Evolutionary conservation across 768 basidiomycete species (phyloP), one percentile per base, ranked within the genome.

Genomic region (Cyclocybe cylindracea): DNA sequence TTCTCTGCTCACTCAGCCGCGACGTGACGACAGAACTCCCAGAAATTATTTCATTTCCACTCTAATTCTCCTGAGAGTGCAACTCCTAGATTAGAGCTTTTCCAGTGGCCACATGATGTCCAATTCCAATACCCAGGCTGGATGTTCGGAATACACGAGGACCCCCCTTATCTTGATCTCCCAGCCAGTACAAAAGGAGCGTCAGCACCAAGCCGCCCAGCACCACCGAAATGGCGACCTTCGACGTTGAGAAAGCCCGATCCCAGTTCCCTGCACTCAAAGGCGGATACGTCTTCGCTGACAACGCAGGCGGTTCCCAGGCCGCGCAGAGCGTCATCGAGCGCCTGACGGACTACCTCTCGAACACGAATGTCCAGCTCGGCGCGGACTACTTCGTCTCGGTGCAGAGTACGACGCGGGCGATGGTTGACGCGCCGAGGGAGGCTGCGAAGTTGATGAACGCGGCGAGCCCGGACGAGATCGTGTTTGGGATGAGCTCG

Each of bases 221-320:
- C 24, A 24, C 24, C 5, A 24, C 5, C 24, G 24, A 24, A 24
- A 42, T 16, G 41, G 19, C 67, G 16, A 46, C 53, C 34, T 61
- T 85, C 58, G 78, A 84, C 66, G 70, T 86, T 19, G 59, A 65
- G 13, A 67, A 70, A 58, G 83, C 77, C 39, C 81, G 86, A 47
- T 72, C 78, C 31, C 77, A 78, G 35, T 90, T 91, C 63, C 89
- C 87, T 3, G 68, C 84, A 3, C 70, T 91, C 24, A 64, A 71
- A 31, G 69, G 74, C 1, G 83, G 82, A 1, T 89, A 76, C 59
- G 77, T 88, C 54, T 90, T 80, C 59, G 89, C 76, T 2, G 89
- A 90, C 70, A 91, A 87, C 53, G 89, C 89, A 0, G 89, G 87
- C 0, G 89, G 88, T 7, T 89, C 87, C 2, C 89, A 79, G 63